Evolutionary conservation across 2,329 filamentous ascomycete genomes (phyloP).

Genomic region (Stemphylium lycopersici): DNA sequence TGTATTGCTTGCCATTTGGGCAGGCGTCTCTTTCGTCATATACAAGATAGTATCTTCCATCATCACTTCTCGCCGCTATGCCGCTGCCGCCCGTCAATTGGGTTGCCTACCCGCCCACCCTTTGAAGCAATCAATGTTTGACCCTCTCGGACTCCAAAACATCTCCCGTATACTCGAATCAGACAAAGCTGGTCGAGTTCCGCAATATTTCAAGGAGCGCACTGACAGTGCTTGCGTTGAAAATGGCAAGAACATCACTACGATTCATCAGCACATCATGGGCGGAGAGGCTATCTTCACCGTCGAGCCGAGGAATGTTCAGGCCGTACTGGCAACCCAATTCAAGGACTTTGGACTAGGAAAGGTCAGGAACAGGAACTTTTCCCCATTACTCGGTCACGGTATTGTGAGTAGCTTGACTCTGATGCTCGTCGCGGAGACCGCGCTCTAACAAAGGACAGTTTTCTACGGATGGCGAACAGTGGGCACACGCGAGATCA

Average conservation of each 20-base stretch:
- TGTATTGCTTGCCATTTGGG: constrained; percentile 38
- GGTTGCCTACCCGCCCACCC: constrained; percentile 53
- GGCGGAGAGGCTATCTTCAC: constrained; percentile 36
- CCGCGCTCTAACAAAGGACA: constrained; percentile 9
- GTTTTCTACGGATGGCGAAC: constrained; percentile 40
- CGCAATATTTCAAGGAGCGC: constrained; percentile 38
- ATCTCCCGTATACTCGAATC: constrained; percentile 50
- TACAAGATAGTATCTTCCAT: constrained; percentile 39
- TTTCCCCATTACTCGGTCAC: constrained; percentile 49
- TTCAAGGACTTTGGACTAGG: constrained; percentile 55
- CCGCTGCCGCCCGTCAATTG: constrained; percentile 42
- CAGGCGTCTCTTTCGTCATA: constrained; percentile 36
- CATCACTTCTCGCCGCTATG: constrained; percentile 38
- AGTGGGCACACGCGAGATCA: constrained; percentile 40
- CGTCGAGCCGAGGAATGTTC: constrained; percentile 54
- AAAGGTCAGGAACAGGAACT: constrained; percentile 41
- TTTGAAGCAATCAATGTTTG: constrained; percentile 49
- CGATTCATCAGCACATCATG: constrained; percentile 30
- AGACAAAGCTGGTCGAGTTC: constrained; percentile 39
- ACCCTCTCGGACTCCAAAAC: constrained; percentile 58
- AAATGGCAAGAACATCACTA: constrained; percentile 32
- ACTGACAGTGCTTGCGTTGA: constrained; percentile 24
- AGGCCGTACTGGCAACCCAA: constrained; percentile 52
- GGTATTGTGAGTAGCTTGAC: constrained; percentile 40
- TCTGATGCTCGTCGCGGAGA: background rate